phyloP scores from a whole-genome alignment of 2,329 filamentous ascomycete genomes.

The Onygenales sp. region DNA sequence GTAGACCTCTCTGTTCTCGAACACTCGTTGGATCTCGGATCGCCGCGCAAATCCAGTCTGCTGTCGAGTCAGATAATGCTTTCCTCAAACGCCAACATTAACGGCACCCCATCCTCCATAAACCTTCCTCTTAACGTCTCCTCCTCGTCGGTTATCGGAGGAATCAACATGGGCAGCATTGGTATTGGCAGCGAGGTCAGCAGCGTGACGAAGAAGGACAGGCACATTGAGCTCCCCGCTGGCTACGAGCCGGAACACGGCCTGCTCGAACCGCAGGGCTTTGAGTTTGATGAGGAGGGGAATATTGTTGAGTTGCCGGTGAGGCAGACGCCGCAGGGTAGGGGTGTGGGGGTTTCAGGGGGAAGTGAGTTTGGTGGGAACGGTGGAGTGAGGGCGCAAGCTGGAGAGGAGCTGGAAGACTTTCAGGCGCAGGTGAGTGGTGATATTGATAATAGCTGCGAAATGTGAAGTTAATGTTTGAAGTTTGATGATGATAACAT shows the following conservation, averaged over 20 bases:
- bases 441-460: conserved; percentile 2
- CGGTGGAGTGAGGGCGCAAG: conserved; percentile 32
- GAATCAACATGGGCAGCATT: conserved; percentile 29
- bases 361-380: conserved; percentile 28
- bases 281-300: conserved; percentile 54
- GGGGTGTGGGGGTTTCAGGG: conserved; percentile 11
- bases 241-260: conserved; percentile 34
- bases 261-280: conserved; percentile 44
- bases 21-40: conserved; percentile 22
- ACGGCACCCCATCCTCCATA: too few species aligned
- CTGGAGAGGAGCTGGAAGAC: conserved; percentile 29
- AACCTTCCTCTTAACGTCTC: conserved; percentile 38
- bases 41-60: conserved; percentile 23
- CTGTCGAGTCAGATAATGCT: conserved; percentile 20
- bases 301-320: conserved; percentile 42
- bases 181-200: conserved; percentile 33
- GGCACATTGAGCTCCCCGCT: conserved; percentile 19
- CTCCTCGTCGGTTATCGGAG: conserved; percentile 37
- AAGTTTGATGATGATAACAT: conserved; percentile 11
- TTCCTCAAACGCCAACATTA: too few species aligned
- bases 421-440: conserved; percentile 25
- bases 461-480: conserved; percentile 9
- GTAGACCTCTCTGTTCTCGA: conserved; percentile 41
- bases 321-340: conserved; percentile 5
- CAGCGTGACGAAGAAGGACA: conserved; percentile 24